Evolutionary conservation across 2,329 filamentous ascomycete genomes (phyloP).

Genomic region (Cladosporium velox): DNA sequence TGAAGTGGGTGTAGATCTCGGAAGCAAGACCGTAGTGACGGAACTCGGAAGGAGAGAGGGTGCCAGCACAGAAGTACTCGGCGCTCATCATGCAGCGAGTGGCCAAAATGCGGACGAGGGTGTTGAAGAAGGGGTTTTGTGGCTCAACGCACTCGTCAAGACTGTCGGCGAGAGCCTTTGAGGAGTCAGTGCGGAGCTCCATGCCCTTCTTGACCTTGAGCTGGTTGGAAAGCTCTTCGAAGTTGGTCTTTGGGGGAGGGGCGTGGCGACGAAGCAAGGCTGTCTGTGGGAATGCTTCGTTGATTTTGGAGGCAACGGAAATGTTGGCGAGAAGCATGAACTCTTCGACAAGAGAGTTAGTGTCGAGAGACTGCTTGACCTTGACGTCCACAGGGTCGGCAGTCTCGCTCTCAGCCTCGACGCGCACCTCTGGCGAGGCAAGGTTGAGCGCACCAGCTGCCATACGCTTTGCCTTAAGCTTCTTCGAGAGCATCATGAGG

Average conservation of each 20-base stretch:
- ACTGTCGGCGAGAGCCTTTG: conserved; percentile 89
- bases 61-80: conserved; percentile 96
- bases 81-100: conserved; percentile 99
- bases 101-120: conserved; percentile 92
- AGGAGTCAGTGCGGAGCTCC: conserved; percentile 80
- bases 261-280: conserved; percentile 90
- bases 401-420: conserved; percentile 92
- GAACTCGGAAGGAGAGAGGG: conserved; percentile 91
- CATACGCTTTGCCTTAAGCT: conserved; percentile 92
- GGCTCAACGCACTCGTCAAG: conserved; percentile 81
- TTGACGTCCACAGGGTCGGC: conserved; percentile 95
- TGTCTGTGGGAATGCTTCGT: conserved; percentile 90
- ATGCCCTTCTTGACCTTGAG: conserved; percentile 82
- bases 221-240: conserved; percentile 90
- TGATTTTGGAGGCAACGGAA: conserved; percentile 86
- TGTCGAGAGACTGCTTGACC: conserved; percentile 90
- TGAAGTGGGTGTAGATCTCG: conserved; percentile 82
- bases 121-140: conserved; percentile 94
- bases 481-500: conserved; percentile 85
- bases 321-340: conserved; percentile 99
- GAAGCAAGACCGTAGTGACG: conserved; percentile 94
- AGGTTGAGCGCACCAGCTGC: conserved; percentile 93
- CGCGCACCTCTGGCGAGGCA: conserved; percentile 95
- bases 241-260: conserved; percentile 91
- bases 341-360: conserved; percentile 96